Percentiles rank a stretch among this genome's conserved stretches.
Evolutionary conservation across 2,329 filamentous ascomycete genomes (phyloP).

Genomic region (Lecanicillium sp.): DNA sequence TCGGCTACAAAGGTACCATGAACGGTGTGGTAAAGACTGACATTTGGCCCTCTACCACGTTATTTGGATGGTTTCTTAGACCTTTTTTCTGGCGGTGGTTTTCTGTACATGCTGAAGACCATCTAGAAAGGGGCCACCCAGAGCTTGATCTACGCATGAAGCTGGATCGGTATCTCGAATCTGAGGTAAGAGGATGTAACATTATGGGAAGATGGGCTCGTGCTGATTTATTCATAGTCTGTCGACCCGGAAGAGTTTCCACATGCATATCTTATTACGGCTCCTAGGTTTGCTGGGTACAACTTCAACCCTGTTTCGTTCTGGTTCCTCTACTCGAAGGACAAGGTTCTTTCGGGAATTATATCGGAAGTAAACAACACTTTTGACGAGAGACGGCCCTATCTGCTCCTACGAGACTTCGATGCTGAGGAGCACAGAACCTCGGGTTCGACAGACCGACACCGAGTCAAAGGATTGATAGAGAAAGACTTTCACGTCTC

Average conservation of each 20-base stretch:
- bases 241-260: slow-evolving; percentile 54
- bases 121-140: slow-evolving; percentile 47
- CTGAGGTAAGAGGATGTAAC: slow-evolving; percentile 35
- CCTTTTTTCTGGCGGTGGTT: too few relatives aligned
- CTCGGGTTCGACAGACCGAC: slow-evolving; percentile 1
- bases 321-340: slow-evolving; percentile 64
- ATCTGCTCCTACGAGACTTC: slow-evolving; percentile 20
- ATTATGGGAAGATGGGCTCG: too few relatives aligned
- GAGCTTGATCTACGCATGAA: slow-evolving; percentile 54
- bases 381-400: slow-evolving; percentile 57
- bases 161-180: slow-evolving; percentile 49
- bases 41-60: too few relatives aligned
- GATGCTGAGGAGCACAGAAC: slow-evolving; percentile 12
- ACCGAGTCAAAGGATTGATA: slow-evolving; percentile 44
- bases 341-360: slow-evolving; percentile 52
- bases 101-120: slow-evolving; percentile 40
- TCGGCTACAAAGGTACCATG: slow-evolving; percentile 24
- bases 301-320: slow-evolving; percentile 72
- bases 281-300: slow-evolving; percentile 60
- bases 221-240: slow-evolving; percentile 40
- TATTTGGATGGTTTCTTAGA: too few relatives aligned
- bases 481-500: slow-evolving; percentile 71
- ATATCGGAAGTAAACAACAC: slow-evolving; percentile 72
- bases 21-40: too few relatives aligned
- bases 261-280: slow-evolving; percentile 64